Percentiles rank a stretch among this genome's conserved stretches.
phyloP scores from a whole-genome alignment of 768 basidiomycete species.

The Leucocoprinus sp. region DNA sequence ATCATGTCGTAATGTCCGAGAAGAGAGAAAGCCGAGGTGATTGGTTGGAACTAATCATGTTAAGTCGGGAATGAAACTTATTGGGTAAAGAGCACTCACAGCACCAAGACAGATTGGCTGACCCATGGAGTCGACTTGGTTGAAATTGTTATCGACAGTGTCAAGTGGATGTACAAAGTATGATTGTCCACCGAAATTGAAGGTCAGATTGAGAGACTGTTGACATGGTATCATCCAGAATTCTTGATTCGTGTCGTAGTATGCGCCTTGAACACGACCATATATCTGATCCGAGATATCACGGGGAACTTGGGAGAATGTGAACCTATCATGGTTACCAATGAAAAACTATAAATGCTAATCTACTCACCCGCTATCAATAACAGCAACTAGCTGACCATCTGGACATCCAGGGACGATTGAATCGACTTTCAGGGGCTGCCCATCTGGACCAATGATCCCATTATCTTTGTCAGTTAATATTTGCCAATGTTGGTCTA shows the following conservation, averaged over 20 bases:
- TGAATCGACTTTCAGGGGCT: constrained; percentile 48
- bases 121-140: constrained; percentile 23
- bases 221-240: constrained; percentile 72
- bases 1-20: constrained; percentile 78
- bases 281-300: constrained; percentile 73
- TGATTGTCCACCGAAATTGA: constrained; percentile 62
- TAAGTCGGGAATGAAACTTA: background rate
- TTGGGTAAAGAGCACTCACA: constrained; percentile 34
- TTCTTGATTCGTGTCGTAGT: constrained; percentile 44
- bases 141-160: constrained; percentile 54
- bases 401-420: constrained; percentile 62
- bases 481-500: constrained; percentile 77
- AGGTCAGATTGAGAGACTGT: constrained; percentile 60
- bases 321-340: constrained; percentile 17
- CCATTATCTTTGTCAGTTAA: constrained; percentile 56
- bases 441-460: constrained; percentile 72
- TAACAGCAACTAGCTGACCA: constrained; percentile 59
- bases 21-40: constrained; percentile 70
- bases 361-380: constrained; percentile 55
- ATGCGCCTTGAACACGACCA: constrained; percentile 66
- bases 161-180: constrained; percentile 75
- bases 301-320: constrained; percentile 60
- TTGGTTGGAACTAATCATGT: constrained; percentile 66
- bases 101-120: constrained; percentile 45
- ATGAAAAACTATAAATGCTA: background rate